A percentile compares a stretch with the other conserved stretches of the same genome.
phyloP scores from a whole-genome alignment of 306 rosid genomes.

The peach (Prunus persica) region DNA sequence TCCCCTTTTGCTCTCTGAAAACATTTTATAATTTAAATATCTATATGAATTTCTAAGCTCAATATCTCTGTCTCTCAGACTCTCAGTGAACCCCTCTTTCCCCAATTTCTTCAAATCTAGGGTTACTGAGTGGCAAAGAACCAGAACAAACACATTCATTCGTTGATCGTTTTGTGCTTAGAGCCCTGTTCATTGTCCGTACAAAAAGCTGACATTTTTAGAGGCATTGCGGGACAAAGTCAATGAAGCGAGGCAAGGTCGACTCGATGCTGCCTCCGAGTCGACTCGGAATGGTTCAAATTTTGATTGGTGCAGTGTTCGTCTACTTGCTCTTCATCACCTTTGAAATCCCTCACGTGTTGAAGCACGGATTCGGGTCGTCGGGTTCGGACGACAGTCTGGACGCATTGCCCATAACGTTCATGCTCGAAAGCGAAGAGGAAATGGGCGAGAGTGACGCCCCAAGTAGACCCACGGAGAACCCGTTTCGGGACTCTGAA shows the following conservation, averaged over 20 bases:
- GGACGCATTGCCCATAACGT: constrained; percentile 50
- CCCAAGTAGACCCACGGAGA: constrained; percentile 28
- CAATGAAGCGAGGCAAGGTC: constrained; percentile 73
- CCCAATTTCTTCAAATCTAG: constrained; percentile 16
- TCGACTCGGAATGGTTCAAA: constrained; percentile 65
- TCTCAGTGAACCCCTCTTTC: not conserved
- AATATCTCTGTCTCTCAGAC: not conserved
- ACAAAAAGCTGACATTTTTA: not conserved
- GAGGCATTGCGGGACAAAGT: constrained; percentile 1
- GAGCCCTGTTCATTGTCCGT: not conserved
- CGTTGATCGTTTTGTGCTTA: not conserved
- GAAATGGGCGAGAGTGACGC: constrained; percentile 30
- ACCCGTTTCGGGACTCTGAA: constrained; percentile 30
- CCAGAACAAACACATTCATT: constrained; percentile 11
- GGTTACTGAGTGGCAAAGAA: constrained; percentile 17
- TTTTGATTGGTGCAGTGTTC: constrained; percentile 53
- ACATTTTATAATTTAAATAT: not conserved
- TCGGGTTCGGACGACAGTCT: constrained; percentile 41
- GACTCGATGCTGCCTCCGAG: constrained; percentile 43
- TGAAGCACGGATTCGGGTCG: constrained; percentile 39
- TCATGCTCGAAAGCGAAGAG: constrained; percentile 30
- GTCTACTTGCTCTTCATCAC: constrained; percentile 63
- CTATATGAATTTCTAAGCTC: not conserved
- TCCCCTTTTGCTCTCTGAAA: constrained; percentile 6
- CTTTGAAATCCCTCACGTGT: constrained; percentile 76